Evolutionary conservation across 768 basidiomycete species (phyloP), one percentile per base, ranked within the genome.

Genomic region (Phlebiopsis flavidoalba): DNA sequence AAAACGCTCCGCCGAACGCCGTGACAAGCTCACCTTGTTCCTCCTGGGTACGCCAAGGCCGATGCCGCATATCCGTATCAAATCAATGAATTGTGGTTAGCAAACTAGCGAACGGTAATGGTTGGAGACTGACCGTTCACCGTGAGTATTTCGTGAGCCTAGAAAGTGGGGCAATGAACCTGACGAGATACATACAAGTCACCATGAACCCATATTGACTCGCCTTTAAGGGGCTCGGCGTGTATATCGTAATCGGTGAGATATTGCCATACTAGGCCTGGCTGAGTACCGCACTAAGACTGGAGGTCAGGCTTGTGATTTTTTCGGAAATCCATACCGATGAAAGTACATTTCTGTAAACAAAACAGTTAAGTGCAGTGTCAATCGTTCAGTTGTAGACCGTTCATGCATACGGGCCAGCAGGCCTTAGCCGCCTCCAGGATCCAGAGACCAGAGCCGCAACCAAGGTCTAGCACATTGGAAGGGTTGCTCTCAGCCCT

Each of bases 21-120:
- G 35, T 31, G 52, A 21, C 52, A 36, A 17, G 11, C 19, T 57
- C 57, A 81, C 86, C 80, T 88, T 84, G 66, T 88, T 83, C 71
- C 90, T 88, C 26, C n/a, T n/a, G 11, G 89, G 88, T 37, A 90
- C 81, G 21, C 81, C 86, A 5, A 89, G 77, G 3, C 86, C 87
- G 57, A 89, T 79, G 43, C 80, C 78, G 36, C 78, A 79, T 66
- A 89, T 81, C 53, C 86, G 79, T 8, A 90, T 84, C 60, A 85
- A 84, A 70, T 89, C 83, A 64, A 91, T 60, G 79, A 72, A 35
- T 77, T 72, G 0, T n/a, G n/a, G n/a, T n/a, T n/a, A 79, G 66
- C 3, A n/a, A n/a, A n/a, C n/a, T n/a, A n/a, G 75, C 74, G 64
- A 89, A 90, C 0, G 88, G 88, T 21, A 90, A 70, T 15, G 79